Base-by-base conservation (phyloP, 257 asterid species). In the Knoxia roxburghii region DNA sequence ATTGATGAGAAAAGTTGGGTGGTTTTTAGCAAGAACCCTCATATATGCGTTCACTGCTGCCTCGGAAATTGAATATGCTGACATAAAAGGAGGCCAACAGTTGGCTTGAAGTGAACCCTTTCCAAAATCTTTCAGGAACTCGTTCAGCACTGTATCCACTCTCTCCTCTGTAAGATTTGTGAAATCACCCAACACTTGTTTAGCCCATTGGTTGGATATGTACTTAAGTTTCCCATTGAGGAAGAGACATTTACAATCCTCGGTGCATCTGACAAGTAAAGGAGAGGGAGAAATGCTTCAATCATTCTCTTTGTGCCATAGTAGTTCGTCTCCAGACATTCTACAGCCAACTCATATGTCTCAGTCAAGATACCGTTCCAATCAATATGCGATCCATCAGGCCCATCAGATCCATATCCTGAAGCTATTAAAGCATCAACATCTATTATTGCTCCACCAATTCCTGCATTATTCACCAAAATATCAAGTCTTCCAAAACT, bases 21-120 rank as follows among this genome's bases (percentile, higher is more conserved):
- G 67, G 48, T 70, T 77, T 45, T 77, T 82, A 0, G 89, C 87
- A 11, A 86, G 37, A 43, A 85, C 72, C 64, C 87, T 79, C 15
- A 93, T 85, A 72, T 82, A 84, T 2, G 86, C 87, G 35, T 81
- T 84, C 61, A 84, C 26, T 5, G 81, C 82, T 35, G 86, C 85
- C 82, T 88, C 84, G 15, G 89, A 79, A 70, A 88, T n/a, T 61
- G 60, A 0, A 72, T 84, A 40, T n/a, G n/a, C n/a, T n/a, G n/a
- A n/a, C n/a, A n/a, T n/a, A 54, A 72, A 83, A 14, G 41, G 6
- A 55, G 89, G 87, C 93, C 93, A 85, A 11, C 87, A 86, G 64
- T 83, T 79, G 52, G 83, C 68, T 68, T 69, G 78, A 7, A 68
- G 7, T 4, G 61, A 35, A 1, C 84, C 88, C 45, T 81, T 81